Evolutionary conservation across 2,329 filamentous ascomycete genomes (phyloP).

Genomic region (Colletotrichum incanum): DNA sequence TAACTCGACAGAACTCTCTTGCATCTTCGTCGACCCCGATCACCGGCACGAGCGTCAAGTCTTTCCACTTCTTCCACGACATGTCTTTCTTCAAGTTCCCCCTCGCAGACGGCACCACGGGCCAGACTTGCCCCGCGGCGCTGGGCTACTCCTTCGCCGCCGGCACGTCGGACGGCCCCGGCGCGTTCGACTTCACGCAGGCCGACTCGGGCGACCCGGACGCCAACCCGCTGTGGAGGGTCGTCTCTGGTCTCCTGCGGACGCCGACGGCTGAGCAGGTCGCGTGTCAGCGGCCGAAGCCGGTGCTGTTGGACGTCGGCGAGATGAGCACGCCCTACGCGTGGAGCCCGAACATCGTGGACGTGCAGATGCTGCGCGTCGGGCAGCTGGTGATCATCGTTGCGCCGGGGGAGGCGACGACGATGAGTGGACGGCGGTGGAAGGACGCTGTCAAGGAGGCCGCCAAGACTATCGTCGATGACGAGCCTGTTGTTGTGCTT

Average conservation of each 20-base stretch:
- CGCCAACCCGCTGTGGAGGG: constrained; percentile 81
- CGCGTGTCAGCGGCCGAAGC: constrained; percentile 85
- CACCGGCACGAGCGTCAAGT: constrained; percentile 78
- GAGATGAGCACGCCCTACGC: constrained; percentile 83
- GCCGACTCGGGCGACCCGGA: constrained; percentile 81
- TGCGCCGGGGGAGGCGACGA: constrained; percentile 89
- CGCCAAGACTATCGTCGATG: constrained; percentile 59
- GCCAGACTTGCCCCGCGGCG: constrained; percentile 86
- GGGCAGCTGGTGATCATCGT: constrained; percentile 89
- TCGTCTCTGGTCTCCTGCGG: constrained; percentile 82
- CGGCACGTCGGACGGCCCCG: constrained; percentile 92
- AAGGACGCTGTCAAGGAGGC: constrained; percentile 77
- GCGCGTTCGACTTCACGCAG: constrained; percentile 94
- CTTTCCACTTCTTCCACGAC: constrained; percentile 89
- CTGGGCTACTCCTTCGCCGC: constrained; percentile 94
- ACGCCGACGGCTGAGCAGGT: constrained; percentile 79
- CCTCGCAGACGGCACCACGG: constrained; percentile 79
- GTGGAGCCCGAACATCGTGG: constrained; percentile 94
- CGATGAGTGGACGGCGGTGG: constrained; percentile 94
- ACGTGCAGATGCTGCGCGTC: constrained; percentile 87
- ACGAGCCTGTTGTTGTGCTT: constrained; percentile 82
- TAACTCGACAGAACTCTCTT: constrained; percentile 67
- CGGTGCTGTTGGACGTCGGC: constrained; percentile 90
- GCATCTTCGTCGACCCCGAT: constrained; percentile 65
- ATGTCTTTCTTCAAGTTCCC: constrained; percentile 83